phyloP scores from a whole-genome alignment of 2,329 filamentous ascomycete genomes.

The Cordyceps javanica region DNA sequence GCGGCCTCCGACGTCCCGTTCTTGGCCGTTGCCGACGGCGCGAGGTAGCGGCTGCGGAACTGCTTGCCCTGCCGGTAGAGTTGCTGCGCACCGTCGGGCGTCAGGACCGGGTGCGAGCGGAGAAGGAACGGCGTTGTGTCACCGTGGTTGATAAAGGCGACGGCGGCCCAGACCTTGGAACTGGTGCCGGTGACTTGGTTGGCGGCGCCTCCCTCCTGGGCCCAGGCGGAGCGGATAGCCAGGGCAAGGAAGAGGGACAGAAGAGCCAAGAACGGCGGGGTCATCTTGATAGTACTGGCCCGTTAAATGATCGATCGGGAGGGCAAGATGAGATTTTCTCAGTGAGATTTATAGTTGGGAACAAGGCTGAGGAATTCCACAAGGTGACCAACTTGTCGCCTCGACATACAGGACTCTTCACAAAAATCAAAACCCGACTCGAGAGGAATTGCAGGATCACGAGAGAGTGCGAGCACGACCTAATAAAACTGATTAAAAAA shows the following conservation, averaged over 20 bases:
- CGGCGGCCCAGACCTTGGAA: constrained; percentile 43
- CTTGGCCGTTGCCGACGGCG: constrained; percentile 17
- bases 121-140: constrained; percentile 42
- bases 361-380: not conserved
- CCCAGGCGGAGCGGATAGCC: not conserved
- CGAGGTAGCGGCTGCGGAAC: constrained; percentile 45
- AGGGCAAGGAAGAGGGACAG: not conserved
- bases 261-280: not conserved
- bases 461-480: not conserved
- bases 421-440: not conserved
- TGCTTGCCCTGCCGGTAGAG: constrained; percentile 41
- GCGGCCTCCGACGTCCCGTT: constrained; percentile 24
- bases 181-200: constrained; percentile 14
- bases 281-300: not conserved
- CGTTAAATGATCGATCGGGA: not conserved
- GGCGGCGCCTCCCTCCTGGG: not conserved
- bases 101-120: constrained; percentile 31
- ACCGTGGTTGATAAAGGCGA: constrained; percentile 45
- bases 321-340: too few species aligned
- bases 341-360: not conserved
- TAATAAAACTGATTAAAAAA: not conserved
- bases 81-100: constrained; percentile 49
- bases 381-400: not conserved
- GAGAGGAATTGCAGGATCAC: not conserved
- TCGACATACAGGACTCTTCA: too few species aligned